Percentiles rank a stretch among this genome's conserved stretches.
These are phyloP conservation scores for Phytophthora tubulina DNA, from an alignment of 352 stramenopile species.

Conservation along the genomic window DNA sequence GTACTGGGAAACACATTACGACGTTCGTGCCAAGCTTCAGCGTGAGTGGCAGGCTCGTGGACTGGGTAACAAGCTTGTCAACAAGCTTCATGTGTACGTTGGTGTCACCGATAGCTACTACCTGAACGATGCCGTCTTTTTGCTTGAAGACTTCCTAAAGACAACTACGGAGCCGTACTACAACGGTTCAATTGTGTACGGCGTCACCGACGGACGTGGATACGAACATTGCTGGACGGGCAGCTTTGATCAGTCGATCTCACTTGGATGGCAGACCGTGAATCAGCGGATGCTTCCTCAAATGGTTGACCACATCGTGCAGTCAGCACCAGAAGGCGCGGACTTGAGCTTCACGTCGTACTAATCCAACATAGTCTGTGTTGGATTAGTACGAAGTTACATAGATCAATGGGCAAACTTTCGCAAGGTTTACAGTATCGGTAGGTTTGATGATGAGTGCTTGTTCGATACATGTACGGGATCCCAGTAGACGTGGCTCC, in stretches of 20 bases:
- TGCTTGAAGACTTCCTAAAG: constrained; percentile 73
- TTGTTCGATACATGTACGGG: no score
- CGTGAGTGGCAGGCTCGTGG: constrained; percentile 63
- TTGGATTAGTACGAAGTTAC: no score
- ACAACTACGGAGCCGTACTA: constrained; percentile 72
- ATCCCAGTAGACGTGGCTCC: no score
- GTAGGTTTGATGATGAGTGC: no score
- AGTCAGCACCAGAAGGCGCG: constrained; percentile 50
- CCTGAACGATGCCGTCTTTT: constrained; percentile 77
- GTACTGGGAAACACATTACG: constrained; percentile 79
- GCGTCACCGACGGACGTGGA: constrained; percentile 68
- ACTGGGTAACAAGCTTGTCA: constrained; percentile 72
- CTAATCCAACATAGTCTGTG: constrained; percentile 2
- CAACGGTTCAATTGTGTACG: constrained; percentile 80
- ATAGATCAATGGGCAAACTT: background rate
- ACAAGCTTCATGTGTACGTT: constrained; percentile 82
- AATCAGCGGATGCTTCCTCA: constrained; percentile 78
- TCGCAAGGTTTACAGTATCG: no score
- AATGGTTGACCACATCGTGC: constrained; percentile 72
- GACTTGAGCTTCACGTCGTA: constrained; percentile 67
- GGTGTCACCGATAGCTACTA: constrained; percentile 84
- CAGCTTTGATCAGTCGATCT: constrained; percentile 75
- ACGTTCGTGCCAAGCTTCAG: constrained; percentile 74
- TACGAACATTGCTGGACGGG: constrained; percentile 85
- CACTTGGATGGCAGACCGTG: constrained; percentile 74